Base-by-base conservation (phyloP, 257 asterid species). In the Coffea eugenioides region DNA sequence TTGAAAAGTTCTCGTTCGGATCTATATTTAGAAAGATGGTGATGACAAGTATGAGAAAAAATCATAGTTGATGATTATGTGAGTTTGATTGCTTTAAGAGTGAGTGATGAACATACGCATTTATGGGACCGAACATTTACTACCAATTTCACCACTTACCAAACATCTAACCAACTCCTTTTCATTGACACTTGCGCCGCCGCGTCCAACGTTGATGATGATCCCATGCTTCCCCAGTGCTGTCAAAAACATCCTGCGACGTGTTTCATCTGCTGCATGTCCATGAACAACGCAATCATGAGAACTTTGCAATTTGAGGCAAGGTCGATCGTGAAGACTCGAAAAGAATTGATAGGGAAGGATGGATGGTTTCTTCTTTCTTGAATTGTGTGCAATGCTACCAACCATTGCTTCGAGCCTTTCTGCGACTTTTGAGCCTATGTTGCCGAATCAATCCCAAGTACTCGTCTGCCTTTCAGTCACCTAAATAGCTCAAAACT, bases 101-200 rank as follows among this genome's bases (percentile, higher is more conserved):
- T 27, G 27, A 27, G 27, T 39, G 41, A 39, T 39, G 41, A 3
- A 39, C 4, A 39, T 39, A 39, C 4, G 41, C 41, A 39, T 39
- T 39, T 39, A 39, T 39, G 41, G 41, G 41, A 39, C 41, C 4
- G 41, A 39, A 39, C 41, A 3, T 39, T 39, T 39, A 39, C 41
- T 39, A 6, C 83, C 93, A 23, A 88, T 83, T 20, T 77, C 92
- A 43, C 88, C 89, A 21, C 57, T 36, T 81, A 69, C 80, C 89
- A 92, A 77, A 71, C 87, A 86, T 31, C 57, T 31, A 56, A 92
- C 90, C 67, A 92, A 52, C 71, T 87, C 92, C 80, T 82, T 77
- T 71, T 92, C 94, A 20, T 89, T 88, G 34, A 90, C 36, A 54
- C 89, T 88, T 3, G 85, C 27, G 27, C 27, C 80, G 25, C 89